Conservation (phyloP, 163 green algal genomes). For the Scenedesmus sp. region DNA sequence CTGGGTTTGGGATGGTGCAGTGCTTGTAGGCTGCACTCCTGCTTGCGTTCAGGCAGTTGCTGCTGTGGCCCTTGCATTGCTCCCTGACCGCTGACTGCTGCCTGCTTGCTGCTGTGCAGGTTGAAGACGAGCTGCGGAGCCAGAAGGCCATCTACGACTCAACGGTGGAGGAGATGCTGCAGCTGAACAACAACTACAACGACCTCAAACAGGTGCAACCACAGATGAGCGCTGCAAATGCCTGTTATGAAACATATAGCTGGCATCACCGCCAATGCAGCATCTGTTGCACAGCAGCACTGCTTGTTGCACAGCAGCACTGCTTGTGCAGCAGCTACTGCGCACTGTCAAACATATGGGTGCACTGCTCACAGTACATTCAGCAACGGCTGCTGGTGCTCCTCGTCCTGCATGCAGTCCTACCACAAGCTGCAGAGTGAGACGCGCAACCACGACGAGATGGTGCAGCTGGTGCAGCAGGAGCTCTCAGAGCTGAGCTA, state of each 20-base stretch:
- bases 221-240: not conserved
- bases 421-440: constrained; percentile 33
- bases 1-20: not conserved
- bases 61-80: not conserved
- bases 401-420: not conserved
- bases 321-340: not conserved
- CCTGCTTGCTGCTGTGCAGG: constrained; percentile 3
- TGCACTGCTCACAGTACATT: not conserved
- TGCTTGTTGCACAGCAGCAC: not conserved
- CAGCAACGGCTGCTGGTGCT: not conserved
- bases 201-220: constrained; percentile 27
- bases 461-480: constrained; percentile 44
- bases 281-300: not conserved
- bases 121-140: constrained; percentile 25
- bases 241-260: not conserved
- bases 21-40: not conserved
- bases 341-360: not conserved
- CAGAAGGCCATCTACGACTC: constrained; percentile 43
- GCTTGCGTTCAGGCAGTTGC: not conserved
- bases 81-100: not conserved
- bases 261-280: not conserved
- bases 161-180: constrained; percentile 41
- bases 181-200: constrained; percentile 22
- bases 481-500: constrained; percentile 42
- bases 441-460: not conserved